Base-by-base conservation (phyloP, 495 filamentous ascomycete genomes). In the Penicillium atrosanguineum region DNA sequence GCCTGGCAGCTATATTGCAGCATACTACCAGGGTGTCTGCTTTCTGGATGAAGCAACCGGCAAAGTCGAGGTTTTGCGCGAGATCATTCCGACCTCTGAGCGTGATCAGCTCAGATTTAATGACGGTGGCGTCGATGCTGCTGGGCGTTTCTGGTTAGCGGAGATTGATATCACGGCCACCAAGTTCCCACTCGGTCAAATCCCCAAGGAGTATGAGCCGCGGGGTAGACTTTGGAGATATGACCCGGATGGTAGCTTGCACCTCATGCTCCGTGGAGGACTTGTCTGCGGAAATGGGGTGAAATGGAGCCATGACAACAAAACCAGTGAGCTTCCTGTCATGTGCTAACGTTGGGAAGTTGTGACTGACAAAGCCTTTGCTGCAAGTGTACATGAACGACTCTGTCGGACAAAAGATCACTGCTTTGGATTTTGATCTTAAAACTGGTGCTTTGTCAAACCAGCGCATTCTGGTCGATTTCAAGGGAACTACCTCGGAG, bases 231-330 rank as follows among this genome's bases (percentile, higher is more conserved):
- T 71, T 7, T 69, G 69, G 69, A 53, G 69, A 41, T 71, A 66
- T 63, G 64, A 69, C 45, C 69, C 67, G 2, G 66, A 65, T 52
- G 64, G 60, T 0, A 59, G 53, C 38, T 44, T 69, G 19, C 57
- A 68, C 55, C 34, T 56, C 44, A 68, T 68, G 64, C 37, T 59
- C 19, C 29, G 40, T 8, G 62, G 55, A 9, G 60, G 61, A 1
- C 43, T 71, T 9, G 39, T 69, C 8, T 68, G 62, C 48, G 64
- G 67, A 14, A 71, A 71, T 56, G 64, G 69, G 1, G 48, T 71
- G 19, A 62, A 60, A 41, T 69, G 64, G 64, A 71, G 67, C 55
- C 62, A 59, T 19, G 64, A 71, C 52, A 68, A 68, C 49, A 63
- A 65, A 44, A 68, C 53, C 3, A 61, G 61, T 63, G 36, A 52